Evolutionary conservation across 2,329 filamentous ascomycete species (phyloP).

Genomic region (Talaromyces sp.): DNA sequence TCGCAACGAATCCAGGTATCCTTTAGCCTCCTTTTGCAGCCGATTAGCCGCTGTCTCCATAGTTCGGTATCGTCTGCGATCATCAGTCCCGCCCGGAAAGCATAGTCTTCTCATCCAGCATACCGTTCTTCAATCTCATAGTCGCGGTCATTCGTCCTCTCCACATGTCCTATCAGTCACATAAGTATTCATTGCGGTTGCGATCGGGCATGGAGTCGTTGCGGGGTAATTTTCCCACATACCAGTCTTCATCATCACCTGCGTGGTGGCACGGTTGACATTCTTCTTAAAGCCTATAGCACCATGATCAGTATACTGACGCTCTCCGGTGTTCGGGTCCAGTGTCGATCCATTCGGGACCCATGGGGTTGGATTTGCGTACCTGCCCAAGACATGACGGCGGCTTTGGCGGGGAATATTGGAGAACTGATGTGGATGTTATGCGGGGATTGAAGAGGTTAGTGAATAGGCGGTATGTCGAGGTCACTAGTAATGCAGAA

Average conservation of each 20-base stretch:
- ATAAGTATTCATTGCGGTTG: constrained; percentile 1
- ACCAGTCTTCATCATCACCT: constrained; percentile 99
- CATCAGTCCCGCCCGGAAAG: constrained; percentile 15
- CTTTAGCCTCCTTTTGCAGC: constrained; percentile 96
- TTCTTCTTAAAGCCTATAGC: constrained; percentile 87
- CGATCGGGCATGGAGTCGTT: constrained; percentile 13
- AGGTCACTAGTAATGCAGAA: neutral
- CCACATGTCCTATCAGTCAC: constrained; percentile 73
- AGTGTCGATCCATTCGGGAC: neutral
- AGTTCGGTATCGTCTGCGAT: constrained; percentile 80
- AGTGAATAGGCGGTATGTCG: neutral
- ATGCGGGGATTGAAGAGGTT: neutral
- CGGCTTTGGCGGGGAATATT: constrained; percentile 17
- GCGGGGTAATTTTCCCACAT: constrained; percentile 27
- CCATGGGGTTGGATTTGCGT: constrained; percentile 10
- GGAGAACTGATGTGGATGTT: neutral
- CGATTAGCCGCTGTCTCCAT: constrained; percentile 94
- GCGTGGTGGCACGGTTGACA: constrained; percentile 97
- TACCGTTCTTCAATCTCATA: constrained; percentile 96
- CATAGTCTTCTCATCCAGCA: constrained; percentile 4
- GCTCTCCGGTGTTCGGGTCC: too few species aligned
- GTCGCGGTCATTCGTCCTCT: constrained; percentile 97
- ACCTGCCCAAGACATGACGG: constrained; percentile 74
- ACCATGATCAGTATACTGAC: neutral
- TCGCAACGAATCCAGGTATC: constrained; percentile 93